Conservation (phyloP, 116 monocot genomes). For the Zostera marina region DNA sequence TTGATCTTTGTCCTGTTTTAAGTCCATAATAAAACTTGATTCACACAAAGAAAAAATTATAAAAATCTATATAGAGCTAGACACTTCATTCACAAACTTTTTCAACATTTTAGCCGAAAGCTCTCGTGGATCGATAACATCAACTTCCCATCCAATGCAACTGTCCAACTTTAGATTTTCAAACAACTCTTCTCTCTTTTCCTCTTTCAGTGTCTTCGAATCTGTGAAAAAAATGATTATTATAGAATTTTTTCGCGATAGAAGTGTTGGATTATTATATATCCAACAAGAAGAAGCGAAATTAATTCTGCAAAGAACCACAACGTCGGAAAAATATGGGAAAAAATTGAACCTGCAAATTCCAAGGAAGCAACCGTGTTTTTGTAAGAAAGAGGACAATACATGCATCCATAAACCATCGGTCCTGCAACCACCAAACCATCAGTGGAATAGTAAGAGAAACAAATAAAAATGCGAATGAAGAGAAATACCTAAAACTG, state of each 20-base stretch:
- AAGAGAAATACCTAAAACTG: slow-evolving; percentile 49
- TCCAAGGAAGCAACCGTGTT: slow-evolving; percentile 51
- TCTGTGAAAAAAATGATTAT: slow-evolving; percentile 23
- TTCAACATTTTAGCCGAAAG: slow-evolving; percentile 90
- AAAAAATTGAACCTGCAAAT: slow-evolving; percentile 36
- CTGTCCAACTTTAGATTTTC: slow-evolving; percentile 59
- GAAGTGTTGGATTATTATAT: too few species aligned
- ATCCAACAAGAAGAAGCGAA: neutral
- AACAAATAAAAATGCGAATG: too few species aligned
- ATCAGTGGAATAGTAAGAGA: neutral
- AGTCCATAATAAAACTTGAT: neutral
- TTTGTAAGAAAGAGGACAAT: slow-evolving; percentile 69
- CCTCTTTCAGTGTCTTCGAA: slow-evolving; percentile 98
- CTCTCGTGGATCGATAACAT: too few species aligned
- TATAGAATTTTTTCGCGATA: too few species aligned
- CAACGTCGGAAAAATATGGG: too few species aligned
- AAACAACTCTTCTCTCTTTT: slow-evolving; percentile 87
- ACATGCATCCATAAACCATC: slow-evolving; percentile 97
- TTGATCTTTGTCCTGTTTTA: slow-evolving; percentile 76
- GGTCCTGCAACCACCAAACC: slow-evolving; percentile 38
- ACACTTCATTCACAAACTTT: slow-evolving; percentile 23
- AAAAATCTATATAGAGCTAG: neutral
- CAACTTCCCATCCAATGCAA: slow-evolving; percentile 84
- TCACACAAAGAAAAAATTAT: too few species aligned
- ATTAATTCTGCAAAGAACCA: too few species aligned